phyloP scores from a whole-genome alignment of 352 stramenopile species.

The Pythium dissimile region DNA sequence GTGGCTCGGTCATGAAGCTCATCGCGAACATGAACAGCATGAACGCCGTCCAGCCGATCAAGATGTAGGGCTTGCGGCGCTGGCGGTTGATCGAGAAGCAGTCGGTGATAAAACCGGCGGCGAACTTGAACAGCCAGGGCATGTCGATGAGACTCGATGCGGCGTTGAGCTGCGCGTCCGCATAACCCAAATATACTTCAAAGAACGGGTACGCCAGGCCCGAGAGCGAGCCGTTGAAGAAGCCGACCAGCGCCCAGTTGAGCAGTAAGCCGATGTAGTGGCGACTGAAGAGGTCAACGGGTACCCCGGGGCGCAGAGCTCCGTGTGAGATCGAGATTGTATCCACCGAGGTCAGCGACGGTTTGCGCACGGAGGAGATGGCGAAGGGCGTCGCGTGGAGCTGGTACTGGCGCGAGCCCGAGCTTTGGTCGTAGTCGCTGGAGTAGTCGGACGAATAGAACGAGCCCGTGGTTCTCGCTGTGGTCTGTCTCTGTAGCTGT shows the following conservation, averaged over 20 bases:
- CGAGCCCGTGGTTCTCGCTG: too few species aligned
- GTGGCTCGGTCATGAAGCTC: not conserved
- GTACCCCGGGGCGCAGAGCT: not conserved
- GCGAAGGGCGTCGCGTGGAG: slow-evolving; percentile 6
- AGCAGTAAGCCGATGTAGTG: slow-evolving; percentile 19
- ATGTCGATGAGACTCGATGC: not conserved
- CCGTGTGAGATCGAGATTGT: slow-evolving; percentile 4
- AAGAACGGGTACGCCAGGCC: slow-evolving; percentile 24
- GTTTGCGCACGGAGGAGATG: not conserved
- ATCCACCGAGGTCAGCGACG: not conserved
- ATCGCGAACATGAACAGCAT: slow-evolving; percentile 7
- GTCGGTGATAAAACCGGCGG: slow-evolving; percentile 21
- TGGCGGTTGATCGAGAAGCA: slow-evolving; percentile 19
- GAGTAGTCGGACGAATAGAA: too few species aligned
- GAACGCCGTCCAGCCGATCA: slow-evolving; percentile 15
- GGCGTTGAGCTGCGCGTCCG: slow-evolving; percentile 1
- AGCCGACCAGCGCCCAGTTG: slow-evolving; percentile 23
- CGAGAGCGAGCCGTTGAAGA: slow-evolving; percentile 17
- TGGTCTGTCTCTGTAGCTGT: too few species aligned
- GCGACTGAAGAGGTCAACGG: not conserved
- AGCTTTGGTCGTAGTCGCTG: not conserved
- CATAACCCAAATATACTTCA: slow-evolving; percentile 16
- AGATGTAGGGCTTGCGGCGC: slow-evolving; percentile 25
- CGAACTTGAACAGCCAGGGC: slow-evolving; percentile 13
- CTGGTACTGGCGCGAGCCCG: not conserved